These are phyloP conservation scores for Marasmius oreades DNA, from an alignment of 1,284 basidiomycete species.

Conservation along the genomic window DNA sequence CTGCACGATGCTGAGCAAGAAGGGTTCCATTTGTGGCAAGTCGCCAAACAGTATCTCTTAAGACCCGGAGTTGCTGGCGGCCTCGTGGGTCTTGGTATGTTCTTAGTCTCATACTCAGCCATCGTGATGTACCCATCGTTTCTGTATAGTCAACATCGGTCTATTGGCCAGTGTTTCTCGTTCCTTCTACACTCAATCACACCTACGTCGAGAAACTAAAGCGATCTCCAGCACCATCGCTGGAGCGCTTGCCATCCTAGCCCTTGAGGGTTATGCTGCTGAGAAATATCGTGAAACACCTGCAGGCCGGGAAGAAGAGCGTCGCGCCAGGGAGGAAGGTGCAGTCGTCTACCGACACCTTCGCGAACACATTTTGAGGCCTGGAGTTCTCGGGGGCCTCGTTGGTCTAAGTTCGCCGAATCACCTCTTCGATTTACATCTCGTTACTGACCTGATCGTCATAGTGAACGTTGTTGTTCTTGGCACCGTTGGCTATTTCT, in stretches of 20 bases:
- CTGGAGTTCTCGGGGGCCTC: slow-evolving; percentile 67
- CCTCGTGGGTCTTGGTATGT: slow-evolving; percentile 64
- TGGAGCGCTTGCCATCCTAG: slow-evolving; percentile 53
- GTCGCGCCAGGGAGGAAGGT: slow-evolving; percentile 59
- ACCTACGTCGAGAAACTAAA: slow-evolving; percentile 58
- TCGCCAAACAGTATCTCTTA: slow-evolving; percentile 58
- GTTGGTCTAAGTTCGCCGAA: slow-evolving; percentile 54
- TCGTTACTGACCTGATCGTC: background rate
- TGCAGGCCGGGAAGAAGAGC: slow-evolving; percentile 54
- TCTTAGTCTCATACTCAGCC: background rate
- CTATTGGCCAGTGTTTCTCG: slow-evolving; percentile 62
- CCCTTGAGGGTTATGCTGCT: slow-evolving; percentile 60
- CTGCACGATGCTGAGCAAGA: slow-evolving; percentile 52
- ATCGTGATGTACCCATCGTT: slow-evolving; percentile 3
- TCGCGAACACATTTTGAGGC: slow-evolving; percentile 61
- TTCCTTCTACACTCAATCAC: slow-evolving; percentile 63
- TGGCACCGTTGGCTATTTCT: slow-evolving; percentile 64
- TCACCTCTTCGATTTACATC: background rate
- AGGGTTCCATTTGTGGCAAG: slow-evolving; percentile 50
- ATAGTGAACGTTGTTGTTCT: slow-evolving; percentile 69
- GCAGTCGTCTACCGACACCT: slow-evolving; percentile 56
- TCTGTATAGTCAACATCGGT: slow-evolving; percentile 63
- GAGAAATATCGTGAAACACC: slow-evolving; percentile 63
- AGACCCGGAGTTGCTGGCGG: slow-evolving; percentile 73
- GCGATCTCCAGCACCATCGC: slow-evolving; percentile 52